Percentiles rank a stretch among this genome's conserved stretches.
phyloP scores from a whole-genome alignment of 495 filamentous ascomycete genomes.

The Tuber calosporum region DNA sequence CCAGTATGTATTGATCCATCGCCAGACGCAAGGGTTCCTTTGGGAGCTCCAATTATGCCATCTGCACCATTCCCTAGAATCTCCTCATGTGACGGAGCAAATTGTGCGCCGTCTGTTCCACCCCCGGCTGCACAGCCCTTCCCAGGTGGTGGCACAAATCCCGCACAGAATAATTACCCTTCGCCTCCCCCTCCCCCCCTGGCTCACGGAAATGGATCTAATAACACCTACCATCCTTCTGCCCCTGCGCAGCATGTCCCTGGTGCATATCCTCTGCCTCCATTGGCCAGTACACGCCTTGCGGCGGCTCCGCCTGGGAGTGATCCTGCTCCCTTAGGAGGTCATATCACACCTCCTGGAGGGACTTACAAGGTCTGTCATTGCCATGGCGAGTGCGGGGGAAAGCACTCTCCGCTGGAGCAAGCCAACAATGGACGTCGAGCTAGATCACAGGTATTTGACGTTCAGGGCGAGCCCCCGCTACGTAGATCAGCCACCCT shows the following conservation, averaged over 20 bases:
- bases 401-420: slow-evolving; percentile 12
- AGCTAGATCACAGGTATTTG: background rate
- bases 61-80: background rate
- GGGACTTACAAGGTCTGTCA: slow-evolving; percentile 15
- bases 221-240: slow-evolving; percentile 15
- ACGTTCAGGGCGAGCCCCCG: background rate
- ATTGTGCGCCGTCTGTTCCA: slow-evolving; percentile 10
- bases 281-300: background rate
- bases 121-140: slow-evolving; percentile 14
- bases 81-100: background rate
- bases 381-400: slow-evolving; percentile 18
- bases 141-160: slow-evolving; percentile 9
- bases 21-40: slow-evolving; percentile 27
- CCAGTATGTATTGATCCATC: slow-evolving; percentile 35
- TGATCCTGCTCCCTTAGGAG: slow-evolving; percentile 1
- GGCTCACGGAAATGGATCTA: slow-evolving; percentile 12
- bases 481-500: background rate
- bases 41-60: slow-evolving; percentile 16
- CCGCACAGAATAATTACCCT: slow-evolving; percentile 11
- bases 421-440: slow-evolving; percentile 4
- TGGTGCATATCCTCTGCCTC: background rate
- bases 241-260: slow-evolving; percentile 15
- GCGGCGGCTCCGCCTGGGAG: background rate
- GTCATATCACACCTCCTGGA: slow-evolving; percentile 11
- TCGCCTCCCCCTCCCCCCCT: slow-evolving; percentile 12